Evolutionary conservation across 495 filamentous ascomycete genomes (phyloP).

Genomic region (Pseudoneurospora amorphoporcata): DNA sequence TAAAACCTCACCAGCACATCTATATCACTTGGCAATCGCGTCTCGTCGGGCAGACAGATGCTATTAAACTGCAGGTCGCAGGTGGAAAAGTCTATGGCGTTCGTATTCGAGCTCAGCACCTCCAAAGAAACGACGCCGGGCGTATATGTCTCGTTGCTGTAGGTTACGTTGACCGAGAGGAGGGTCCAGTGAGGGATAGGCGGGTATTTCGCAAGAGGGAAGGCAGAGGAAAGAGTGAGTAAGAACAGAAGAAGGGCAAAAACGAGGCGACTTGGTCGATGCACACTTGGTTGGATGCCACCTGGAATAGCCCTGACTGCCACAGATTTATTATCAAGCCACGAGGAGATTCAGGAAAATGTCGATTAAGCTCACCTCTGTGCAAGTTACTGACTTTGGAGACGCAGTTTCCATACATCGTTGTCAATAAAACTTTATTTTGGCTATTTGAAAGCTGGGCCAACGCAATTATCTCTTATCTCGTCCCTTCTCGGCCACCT

Average conservation of each 20-base stretch:
- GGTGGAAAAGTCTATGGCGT: neutral
- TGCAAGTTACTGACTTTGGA: neutral
- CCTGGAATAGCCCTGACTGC: neutral
- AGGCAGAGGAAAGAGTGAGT: neutral
- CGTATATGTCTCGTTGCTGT: conserved; percentile 3
- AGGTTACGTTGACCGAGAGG: neutral
- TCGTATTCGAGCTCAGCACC: conserved; percentile 1
- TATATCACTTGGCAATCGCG: neutral
- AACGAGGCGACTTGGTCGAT: neutral
- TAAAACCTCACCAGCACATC: neutral
- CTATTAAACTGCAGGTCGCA: conserved; percentile 3
- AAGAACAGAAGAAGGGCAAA: neutral
- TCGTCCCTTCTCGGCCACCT: neutral
- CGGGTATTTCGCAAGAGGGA: neutral
- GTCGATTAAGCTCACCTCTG: neutral
- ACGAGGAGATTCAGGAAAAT: neutral
- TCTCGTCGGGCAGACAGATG: neutral
- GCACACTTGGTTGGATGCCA: neutral
- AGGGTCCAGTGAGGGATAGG: conserved; percentile 1
- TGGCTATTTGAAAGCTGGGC: neutral
- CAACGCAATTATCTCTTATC: neutral
- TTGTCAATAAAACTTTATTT: neutral
- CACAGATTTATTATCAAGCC: neutral
- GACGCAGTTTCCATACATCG: neutral
- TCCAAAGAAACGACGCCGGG: neutral